phyloP scores from a whole-genome alignment of 257 asterid genomes.

The Nicotiana attenuata region DNA sequence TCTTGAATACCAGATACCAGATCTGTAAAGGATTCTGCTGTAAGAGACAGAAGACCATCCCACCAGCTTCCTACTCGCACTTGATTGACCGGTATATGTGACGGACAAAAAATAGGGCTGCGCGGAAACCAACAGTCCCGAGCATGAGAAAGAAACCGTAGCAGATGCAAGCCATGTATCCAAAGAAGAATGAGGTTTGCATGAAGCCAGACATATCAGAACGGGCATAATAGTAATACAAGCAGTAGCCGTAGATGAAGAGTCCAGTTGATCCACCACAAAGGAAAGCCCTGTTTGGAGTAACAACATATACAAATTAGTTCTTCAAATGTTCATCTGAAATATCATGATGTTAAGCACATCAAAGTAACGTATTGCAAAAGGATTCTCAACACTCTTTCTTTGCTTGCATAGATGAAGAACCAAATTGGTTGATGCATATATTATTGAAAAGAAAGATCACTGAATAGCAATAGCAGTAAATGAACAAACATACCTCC shows the following conservation, averaged over 20 bases:
- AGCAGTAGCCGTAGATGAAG: constrained; percentile 29
- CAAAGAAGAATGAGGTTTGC: constrained; percentile 33
- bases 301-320: not conserved
- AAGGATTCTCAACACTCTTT: not conserved
- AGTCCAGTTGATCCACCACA: constrained; percentile 35
- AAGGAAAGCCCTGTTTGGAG: constrained; percentile 19
- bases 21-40: constrained; percentile 6
- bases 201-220: constrained; percentile 33
- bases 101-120: constrained; percentile 27
- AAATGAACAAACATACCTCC: constrained; percentile 19
- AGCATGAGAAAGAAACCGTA: constrained; percentile 35
- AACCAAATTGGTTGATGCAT: not conserved
- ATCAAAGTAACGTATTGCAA: not conserved
- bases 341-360: not conserved
- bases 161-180: constrained; percentile 33
- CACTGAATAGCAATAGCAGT: not conserved
- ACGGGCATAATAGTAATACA: constrained; percentile 28
- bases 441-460: not conserved
- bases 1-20: not conserved
- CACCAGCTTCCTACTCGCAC: constrained; percentile 22
- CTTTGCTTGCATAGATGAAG: not conserved
- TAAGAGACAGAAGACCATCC: not conserved
- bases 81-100: constrained; percentile 31
- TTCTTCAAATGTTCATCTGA: not conserved
- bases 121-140: constrained; percentile 31